Conservation (phyloP, 345 rosid genomes). For the Schrenkiella parvula region DNA sequence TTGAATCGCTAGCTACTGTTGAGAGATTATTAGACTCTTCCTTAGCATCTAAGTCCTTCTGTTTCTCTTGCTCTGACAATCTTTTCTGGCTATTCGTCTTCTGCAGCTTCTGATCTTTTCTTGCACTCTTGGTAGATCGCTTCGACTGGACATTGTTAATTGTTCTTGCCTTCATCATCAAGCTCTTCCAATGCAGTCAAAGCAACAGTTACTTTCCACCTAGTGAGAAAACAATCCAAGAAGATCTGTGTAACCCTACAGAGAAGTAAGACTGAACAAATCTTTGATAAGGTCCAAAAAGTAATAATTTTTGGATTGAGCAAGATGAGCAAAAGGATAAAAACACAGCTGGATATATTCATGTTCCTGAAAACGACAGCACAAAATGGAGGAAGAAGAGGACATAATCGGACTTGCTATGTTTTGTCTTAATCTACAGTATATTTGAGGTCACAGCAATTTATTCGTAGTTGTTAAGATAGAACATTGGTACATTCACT, state of each 20-base stretch:
- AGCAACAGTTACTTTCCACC: slow-evolving; percentile 8
- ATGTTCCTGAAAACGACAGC: slow-evolving; percentile 14
- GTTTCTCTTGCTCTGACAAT: slow-evolving; percentile 39
- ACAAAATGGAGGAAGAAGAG: slow-evolving; percentile 18
- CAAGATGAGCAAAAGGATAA: not conserved
- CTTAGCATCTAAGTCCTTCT: slow-evolving; percentile 41
- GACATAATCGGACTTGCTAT: slow-evolving; percentile 18
- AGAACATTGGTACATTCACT: not conserved
- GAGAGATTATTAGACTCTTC: slow-evolving; percentile 34
- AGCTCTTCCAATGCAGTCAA: slow-evolving; percentile 40
- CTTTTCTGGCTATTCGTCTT: slow-evolving; percentile 44
- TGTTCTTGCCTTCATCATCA: slow-evolving; percentile 51
- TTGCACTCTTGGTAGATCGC: slow-evolving; percentile 47
- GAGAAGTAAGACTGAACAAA: not conserved
- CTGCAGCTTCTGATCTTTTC: slow-evolving; percentile 45
- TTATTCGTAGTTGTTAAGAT: not conserved
- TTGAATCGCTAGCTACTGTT: slow-evolving; percentile 47
- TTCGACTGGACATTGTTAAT: slow-evolving; percentile 48
- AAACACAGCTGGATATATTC: slow-evolving; percentile 12
- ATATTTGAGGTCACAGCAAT: not conserved
- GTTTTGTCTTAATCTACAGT: slow-evolving; percentile 17
- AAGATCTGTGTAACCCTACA: slow-evolving; percentile 16
- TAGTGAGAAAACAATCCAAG: slow-evolving; percentile 13
- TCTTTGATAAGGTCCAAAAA: not conserved
- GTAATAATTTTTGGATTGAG: not conserved